Evolutionary conservation across 768 basidiomycete species (phyloP), one percentile per base, ranked within the genome.

Genomic region (Postia placenta): DNA sequence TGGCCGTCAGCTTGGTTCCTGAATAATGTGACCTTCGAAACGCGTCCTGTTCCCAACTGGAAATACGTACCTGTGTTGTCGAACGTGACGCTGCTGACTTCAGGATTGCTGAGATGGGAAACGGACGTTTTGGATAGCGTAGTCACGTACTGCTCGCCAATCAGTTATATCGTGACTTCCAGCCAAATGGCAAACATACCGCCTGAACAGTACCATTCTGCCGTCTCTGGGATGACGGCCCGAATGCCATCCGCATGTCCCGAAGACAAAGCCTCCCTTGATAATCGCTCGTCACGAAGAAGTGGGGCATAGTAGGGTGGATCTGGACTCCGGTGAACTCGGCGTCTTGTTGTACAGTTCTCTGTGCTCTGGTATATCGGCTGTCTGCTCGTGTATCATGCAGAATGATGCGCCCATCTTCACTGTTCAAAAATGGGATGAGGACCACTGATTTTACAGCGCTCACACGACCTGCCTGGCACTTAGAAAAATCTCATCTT

Each of bases 231-330:
- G 63, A 63, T 17, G 63, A 56, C 38, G 80, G 71, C 17, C 83
- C 82, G 63, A 88, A 90, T 0, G 84, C 77, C 83, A 87, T 88
- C 11, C 87, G 72, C 14, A 69, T 66, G 62, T 91, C 87, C 14
- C 85, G 78, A 49, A 91, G 75, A 55, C 74, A 79, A 2, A 88
- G 80, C 20, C 66, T 64, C 3, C 87, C 86, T 14, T 58, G 64
- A 11, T 60, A 67, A 53, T 87, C 83, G 48, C 81, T 78, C 2
- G 82, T 85, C 4, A 74, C 75, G 53, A 91, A 89, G 42, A 88
- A 60, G 55, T 87, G 72, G 30, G 83, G 79, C 70, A 83, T 78
- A 25, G 53, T 59, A 11, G 88, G 88, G 59, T 91, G 85, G 46
- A 75, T 81, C 55, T 81, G 74, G 4, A 83, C 76, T 35, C 79